phyloP scores from a whole-genome alignment of 768 basidiomycete species.

The Suillus subaureus region DNA sequence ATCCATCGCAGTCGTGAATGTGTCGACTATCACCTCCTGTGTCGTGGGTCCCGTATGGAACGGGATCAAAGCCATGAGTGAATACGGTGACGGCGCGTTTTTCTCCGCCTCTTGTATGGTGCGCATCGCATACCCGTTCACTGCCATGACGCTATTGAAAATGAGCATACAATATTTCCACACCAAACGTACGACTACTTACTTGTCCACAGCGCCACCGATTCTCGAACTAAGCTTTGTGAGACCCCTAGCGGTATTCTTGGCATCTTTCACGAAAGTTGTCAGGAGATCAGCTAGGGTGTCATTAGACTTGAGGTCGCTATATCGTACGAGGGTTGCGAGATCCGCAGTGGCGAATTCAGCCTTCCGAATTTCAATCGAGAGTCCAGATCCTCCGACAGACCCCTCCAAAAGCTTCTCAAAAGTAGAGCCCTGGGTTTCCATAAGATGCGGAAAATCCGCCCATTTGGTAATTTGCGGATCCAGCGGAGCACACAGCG shows the following conservation, averaged over 20 bases:
- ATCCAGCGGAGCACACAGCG: conserved; percentile 40
- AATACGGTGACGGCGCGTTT: conserved; percentile 28
- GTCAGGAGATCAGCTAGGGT: conserved; percentile 50
- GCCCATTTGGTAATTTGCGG: conserved; percentile 42
- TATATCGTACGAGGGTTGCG: conserved; percentile 59
- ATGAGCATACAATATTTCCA: background rate
- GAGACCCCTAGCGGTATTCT: conserved; percentile 57
- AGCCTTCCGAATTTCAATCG: conserved; percentile 71
- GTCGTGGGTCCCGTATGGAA: conserved; percentile 37
- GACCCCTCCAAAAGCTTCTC: conserved; percentile 64
- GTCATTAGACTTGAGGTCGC: conserved; percentile 64
- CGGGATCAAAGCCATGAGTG: conserved; percentile 41
- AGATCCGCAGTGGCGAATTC: conserved; percentile 79
- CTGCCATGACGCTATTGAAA: conserved; percentile 28
- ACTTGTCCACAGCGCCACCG: conserved; percentile 77
- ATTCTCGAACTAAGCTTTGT: conserved; percentile 67
- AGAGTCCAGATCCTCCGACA: conserved; percentile 57
- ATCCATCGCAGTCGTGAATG: conserved; percentile 66
- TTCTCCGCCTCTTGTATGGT: conserved; percentile 46
- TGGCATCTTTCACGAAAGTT: conserved; percentile 63
- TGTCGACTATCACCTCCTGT: conserved; percentile 49
- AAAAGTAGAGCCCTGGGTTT: conserved; percentile 62
- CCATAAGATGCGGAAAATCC: conserved; percentile 62
- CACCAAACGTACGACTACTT: conserved; percentile 23
- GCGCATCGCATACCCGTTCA: conserved; percentile 70